phyloP scores from a whole-genome alignment of 768 basidiomycete genomes.

The Tremella mesenterica region DNA sequence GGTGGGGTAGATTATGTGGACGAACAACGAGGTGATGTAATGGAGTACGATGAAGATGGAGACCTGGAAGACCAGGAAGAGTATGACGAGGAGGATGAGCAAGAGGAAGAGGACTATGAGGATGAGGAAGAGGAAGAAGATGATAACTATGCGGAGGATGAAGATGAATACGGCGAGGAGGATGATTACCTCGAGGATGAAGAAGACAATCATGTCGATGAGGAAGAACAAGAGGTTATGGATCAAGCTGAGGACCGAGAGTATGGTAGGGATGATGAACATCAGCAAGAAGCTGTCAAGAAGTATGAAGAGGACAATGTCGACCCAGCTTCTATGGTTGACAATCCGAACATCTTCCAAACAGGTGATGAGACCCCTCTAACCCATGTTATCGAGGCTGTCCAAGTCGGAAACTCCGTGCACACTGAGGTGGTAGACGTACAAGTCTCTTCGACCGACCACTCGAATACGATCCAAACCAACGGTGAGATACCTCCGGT shows the following conservation, averaged over 20 bases:
- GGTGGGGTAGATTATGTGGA: too few species aligned
- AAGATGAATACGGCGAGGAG: neutral
- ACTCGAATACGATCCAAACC: too few species aligned
- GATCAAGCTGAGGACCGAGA: too few species aligned
- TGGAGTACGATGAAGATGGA: neutral
- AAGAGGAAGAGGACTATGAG: neutral
- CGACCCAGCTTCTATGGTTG: too few species aligned
- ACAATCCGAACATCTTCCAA: neutral
- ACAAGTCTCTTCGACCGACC: too few species aligned
- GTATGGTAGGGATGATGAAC: neutral
- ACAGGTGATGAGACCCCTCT: neutral
- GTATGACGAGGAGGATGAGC: neutral
- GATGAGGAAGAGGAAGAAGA: slow-evolving; percentile 3
- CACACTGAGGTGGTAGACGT: too few species aligned
- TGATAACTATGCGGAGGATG: neutral
- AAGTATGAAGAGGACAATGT: neutral
- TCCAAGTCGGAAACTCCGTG: too few species aligned
- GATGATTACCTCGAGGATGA: slow-evolving; percentile 2
- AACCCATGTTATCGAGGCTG: too few species aligned
- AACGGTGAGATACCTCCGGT: too few species aligned
- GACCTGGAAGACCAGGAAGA: neutral
- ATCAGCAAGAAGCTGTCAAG: slow-evolving; percentile 2
- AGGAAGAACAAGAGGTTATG: too few species aligned
- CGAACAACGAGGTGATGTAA: too few species aligned
- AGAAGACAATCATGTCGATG: neutral